phyloP scores from a whole-genome alignment of 164 flowering plant genomes.

The Berberis thunbergii region DNA sequence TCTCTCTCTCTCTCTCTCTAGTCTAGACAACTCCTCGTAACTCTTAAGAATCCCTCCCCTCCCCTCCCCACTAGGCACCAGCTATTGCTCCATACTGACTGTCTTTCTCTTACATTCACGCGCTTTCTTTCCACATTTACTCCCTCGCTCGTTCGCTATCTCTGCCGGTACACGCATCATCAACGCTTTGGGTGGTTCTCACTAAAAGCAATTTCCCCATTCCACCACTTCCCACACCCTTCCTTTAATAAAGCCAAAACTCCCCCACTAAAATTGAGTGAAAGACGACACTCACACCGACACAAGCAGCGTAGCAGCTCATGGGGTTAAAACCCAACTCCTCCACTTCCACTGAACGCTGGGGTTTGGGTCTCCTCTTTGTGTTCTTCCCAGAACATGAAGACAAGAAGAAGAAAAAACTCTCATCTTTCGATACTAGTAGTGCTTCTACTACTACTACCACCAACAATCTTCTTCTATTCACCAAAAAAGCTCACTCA shows the following conservation, averaged over 20 bases:
- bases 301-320: background rate
- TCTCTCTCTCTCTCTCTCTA: too few species aligned
- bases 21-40: too few species aligned
- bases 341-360: constrained; percentile 7
- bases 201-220: background rate
- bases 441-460: background rate
- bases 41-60: too few species aligned
- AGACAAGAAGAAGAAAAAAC: constrained; percentile 5
- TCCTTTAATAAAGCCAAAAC: background rate
- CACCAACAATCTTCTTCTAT: constrained; percentile 13
- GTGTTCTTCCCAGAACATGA: constrained; percentile 62
- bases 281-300: background rate
- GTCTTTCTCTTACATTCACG: background rate
- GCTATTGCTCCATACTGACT: too few species aligned
- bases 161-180: background rate
- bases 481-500: constrained; percentile 57
- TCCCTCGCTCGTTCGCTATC: background rate
- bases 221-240: background rate
- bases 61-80: too few species aligned
- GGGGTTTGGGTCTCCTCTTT: constrained; percentile 47
- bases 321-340: constrained; percentile 6
- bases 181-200: background rate
- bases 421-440: constrained; percentile 9
- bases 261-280: background rate
- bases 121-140: constrained; percentile 9